These are phyloP conservation scores for Abrus pulchellus DNA, from an alignment of 306 rosid genomes.

Conservation along the genomic window DNA sequence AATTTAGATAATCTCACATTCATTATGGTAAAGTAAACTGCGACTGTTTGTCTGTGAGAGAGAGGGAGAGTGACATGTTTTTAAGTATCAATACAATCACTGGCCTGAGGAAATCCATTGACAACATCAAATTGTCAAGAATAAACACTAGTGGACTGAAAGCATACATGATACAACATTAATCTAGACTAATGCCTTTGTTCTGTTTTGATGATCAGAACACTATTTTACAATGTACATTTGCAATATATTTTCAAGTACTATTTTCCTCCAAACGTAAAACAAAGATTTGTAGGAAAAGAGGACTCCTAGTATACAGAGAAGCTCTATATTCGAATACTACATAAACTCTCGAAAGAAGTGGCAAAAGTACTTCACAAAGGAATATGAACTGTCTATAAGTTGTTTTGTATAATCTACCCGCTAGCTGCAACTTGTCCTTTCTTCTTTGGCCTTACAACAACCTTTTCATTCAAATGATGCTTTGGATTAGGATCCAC, in stretches of 20 bases:
- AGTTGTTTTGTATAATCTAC: constrained; percentile 19
- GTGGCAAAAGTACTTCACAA: constrained; percentile 39
- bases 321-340: constrained; percentile 46
- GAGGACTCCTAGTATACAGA: constrained; percentile 11
- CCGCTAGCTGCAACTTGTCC: constrained; percentile 42
- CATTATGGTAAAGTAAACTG: not conserved
- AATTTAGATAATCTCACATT: not conserved
- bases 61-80: not conserved
- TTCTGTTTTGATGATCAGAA: not conserved
- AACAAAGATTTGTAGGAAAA: constrained; percentile 27
- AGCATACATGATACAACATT: constrained; percentile 39
- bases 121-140: constrained; percentile 17
- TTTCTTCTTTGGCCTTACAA: constrained; percentile 47
- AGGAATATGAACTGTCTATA: constrained; percentile 1
- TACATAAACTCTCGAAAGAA: constrained; percentile 27
- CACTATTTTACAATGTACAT: constrained; percentile 41
- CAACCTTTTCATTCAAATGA: constrained; percentile 50
- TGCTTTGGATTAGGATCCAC: constrained; percentile 61
- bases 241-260: constrained; percentile 30
- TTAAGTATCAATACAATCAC: constrained; percentile 2
- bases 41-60: not conserved
- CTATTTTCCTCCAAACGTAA: constrained; percentile 39
- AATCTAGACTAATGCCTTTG: constrained; percentile 30
- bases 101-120: not conserved
- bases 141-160: constrained; percentile 22